phyloP scores from a whole-genome alignment of 345 rosid genomes.

The Toxicodendron radicans region DNA sequence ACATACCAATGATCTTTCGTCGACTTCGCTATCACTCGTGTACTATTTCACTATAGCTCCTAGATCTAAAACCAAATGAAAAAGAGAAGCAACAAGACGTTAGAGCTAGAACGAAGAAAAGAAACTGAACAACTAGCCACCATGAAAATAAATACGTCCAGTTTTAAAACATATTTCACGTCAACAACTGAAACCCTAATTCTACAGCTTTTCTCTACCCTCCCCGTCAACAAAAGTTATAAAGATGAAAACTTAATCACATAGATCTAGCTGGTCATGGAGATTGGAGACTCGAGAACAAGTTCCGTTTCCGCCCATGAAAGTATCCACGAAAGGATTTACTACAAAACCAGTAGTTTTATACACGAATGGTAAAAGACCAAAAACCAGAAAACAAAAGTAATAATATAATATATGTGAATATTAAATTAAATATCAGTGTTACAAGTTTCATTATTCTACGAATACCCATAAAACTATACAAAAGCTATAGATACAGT shows the following conservation, averaged over 20 bases:
- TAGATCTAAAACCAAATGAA: neutral
- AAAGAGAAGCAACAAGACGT: neutral
- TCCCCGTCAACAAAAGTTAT: neutral
- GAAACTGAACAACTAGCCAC: neutral
- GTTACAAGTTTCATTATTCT: neutral
- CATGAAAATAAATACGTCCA: neutral
- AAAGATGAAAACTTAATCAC: neutral
- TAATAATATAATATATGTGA: neutral
- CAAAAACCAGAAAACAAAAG: neutral
- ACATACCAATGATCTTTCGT: neutral
- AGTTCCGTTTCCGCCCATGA: neutral
- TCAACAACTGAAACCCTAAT: constrained; percentile 42
- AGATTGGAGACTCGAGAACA: constrained; percentile 1
- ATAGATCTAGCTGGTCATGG: neutral
- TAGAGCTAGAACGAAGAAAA: neutral
- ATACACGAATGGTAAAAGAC: neutral
- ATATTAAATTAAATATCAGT: constrained; percentile 7
- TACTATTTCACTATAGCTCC: neutral
- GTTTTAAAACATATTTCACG: constrained; percentile 25
- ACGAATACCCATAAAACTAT: neutral
- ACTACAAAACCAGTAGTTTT: neutral
- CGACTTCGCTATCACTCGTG: neutral
- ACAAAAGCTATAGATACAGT: neutral
- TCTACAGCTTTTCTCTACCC: neutral
- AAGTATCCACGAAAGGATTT: neutral